Evolutionary conservation across 768 basidiomycete species (phyloP), one percentile per base, ranked within the genome.

Genomic region (Rhodocollybia butyracea): DNA sequence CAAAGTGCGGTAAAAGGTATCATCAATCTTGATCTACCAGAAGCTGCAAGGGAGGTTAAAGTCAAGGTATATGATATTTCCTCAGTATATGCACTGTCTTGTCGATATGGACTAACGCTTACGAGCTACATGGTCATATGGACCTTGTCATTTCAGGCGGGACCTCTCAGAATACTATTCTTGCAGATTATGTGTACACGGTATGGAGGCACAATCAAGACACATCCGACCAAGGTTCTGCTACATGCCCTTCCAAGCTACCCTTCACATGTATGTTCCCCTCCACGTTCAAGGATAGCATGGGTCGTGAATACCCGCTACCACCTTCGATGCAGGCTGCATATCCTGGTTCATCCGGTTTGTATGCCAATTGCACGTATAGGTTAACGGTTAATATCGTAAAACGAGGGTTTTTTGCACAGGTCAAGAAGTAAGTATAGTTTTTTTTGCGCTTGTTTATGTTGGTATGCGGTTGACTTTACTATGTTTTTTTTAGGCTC

Each of bases 351-450:
- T 63, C 62, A 2, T 73, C 76, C 1, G 70, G 73, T 10, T 63
- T 82, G 15, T 71, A 60, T 50, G 68, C 76, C 10, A 70, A 72
- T 42, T 74, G 69, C 40, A 62, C 66, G 1, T 89, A 86, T 61
- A 66, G 68, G 1, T 60, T 89, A 3, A 73, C 65, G 3, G 66
- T 88, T 19, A 65, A 64, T 36, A 59, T 80, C 39, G 73, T 66
- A 22, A 72, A 74, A 45, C 63, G 10, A 31, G 36, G 41, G 11
- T 69, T 84, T 40, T 75, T 79, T 66, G 78, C 71, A 12, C 74
- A 71, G 26, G 74, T 63, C 11, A 77, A 80, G 65, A 69, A 61
- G 85, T 85, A 61, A 69, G 58, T 10, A 38, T 51, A 46, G 38
- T 26, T 55, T 29, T 15, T 26, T 24, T n/a, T n/a, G n/a, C n/a